These are phyloP conservation scores for Tylopilus sp. DNA, from an alignment of 1,284 basidiomycete species.

Conservation along the genomic window DNA sequence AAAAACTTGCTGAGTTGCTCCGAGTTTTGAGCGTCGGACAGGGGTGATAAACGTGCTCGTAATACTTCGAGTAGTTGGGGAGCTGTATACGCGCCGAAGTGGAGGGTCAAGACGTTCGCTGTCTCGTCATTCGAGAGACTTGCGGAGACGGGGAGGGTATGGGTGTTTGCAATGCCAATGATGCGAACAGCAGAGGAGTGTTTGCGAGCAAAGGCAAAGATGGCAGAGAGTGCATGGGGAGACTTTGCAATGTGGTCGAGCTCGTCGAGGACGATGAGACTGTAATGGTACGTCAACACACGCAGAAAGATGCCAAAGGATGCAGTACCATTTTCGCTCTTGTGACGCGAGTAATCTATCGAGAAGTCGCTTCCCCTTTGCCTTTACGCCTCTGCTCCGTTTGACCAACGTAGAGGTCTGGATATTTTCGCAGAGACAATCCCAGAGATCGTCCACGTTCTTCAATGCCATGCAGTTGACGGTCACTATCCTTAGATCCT, in stretches of 20 bases:
- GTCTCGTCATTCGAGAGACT: conserved; percentile 21
- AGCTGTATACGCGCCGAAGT: conserved; percentile 74
- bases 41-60: conserved; percentile 52
- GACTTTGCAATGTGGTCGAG: conserved; percentile 71
- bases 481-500: conserved; percentile 47
- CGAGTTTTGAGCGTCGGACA: conserved; percentile 40
- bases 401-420: conserved; percentile 36
- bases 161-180: conserved; percentile 81
- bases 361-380: conserved; percentile 43
- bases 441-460: conserved; percentile 67
- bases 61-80: conserved; percentile 66
- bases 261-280: conserved; percentile 75
- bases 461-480: conserved; percentile 79
- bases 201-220: conserved; percentile 63
- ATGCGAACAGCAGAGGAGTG: conserved; percentile 50
- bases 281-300: conserved; percentile 29
- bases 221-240: conserved; percentile 51
- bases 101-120: conserved; percentile 57
- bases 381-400: conserved; percentile 41
- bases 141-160: conserved; percentile 61
- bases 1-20: conserved; percentile 52
- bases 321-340: conserved; percentile 55
- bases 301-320: conserved; percentile 9
- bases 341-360: conserved; percentile 41
- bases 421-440: conserved; percentile 61